Evolutionary conservation across 345 rosid species (phyloP).

Genomic region (Hirschfeldia incana): DNA sequence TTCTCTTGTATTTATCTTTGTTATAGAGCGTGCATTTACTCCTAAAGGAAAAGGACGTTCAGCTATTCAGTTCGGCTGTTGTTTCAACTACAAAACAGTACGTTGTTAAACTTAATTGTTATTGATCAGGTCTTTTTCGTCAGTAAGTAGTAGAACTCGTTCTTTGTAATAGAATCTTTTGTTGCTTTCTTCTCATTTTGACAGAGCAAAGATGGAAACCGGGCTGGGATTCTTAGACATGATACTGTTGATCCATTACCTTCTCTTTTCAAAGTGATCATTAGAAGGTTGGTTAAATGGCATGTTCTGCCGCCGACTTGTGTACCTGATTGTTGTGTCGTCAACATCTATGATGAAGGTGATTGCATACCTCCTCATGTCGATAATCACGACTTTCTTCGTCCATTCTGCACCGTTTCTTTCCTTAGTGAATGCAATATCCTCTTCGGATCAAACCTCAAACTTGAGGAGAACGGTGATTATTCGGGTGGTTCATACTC

Average conservation of each 20-base stretch:
- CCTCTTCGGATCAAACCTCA: slow-evolving; percentile 53
- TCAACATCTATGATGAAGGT: slow-evolving; percentile 63
- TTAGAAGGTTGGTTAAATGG: slow-evolving; percentile 56
- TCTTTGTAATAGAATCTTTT: neutral
- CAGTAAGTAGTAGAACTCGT: neutral
- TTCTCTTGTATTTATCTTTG: neutral
- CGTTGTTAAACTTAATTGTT: neutral
- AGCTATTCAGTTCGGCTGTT: slow-evolving; percentile 59
- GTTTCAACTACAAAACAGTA: slow-evolving; percentile 49
- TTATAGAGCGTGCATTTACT: slow-evolving; percentile 46
- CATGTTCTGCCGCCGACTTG: slow-evolving; percentile 54
- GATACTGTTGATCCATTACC: slow-evolving; percentile 64
- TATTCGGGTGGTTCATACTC: slow-evolving; percentile 50
- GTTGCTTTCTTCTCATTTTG: neutral
- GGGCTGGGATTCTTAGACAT: slow-evolving; percentile 48
- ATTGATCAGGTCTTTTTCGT: neutral
- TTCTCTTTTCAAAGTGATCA: slow-evolving; percentile 46
- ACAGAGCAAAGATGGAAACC: slow-evolving; percentile 55
- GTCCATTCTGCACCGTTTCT: slow-evolving; percentile 63
- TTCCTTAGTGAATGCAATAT: slow-evolving; percentile 52
- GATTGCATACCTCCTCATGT: slow-evolving; percentile 71
- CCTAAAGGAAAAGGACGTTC: slow-evolving; percentile 59
- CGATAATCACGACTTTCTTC: slow-evolving; percentile 56
- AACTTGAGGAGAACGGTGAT: slow-evolving; percentile 48
- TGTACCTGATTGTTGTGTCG: slow-evolving; percentile 62